These are phyloP conservation scores for Syzygium syzygioides DNA, from an alignment of 441 rosid genomes.

Conservation along the genomic window DNA sequence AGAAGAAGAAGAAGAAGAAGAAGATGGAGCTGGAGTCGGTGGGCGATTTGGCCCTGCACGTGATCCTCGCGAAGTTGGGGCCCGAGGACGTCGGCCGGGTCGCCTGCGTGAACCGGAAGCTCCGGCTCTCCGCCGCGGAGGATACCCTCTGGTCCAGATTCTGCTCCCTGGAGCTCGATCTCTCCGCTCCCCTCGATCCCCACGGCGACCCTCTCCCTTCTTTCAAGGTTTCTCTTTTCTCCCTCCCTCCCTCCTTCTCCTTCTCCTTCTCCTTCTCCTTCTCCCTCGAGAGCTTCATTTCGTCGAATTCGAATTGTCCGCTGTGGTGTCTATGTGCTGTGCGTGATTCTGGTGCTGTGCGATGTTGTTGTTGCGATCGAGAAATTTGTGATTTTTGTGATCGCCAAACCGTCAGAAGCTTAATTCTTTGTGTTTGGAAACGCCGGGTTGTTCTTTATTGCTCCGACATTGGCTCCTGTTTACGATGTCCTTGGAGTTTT, in stretches of 20 bases:
- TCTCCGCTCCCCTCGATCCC: constrained; percentile 59
- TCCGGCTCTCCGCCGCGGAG: constrained; percentile 43
- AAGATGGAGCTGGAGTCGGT: constrained; percentile 49
- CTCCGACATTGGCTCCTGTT: background rate
- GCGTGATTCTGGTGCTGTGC: no score
- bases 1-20: background rate
- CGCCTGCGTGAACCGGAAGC: constrained; percentile 50
- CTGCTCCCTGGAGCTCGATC: constrained; percentile 50
- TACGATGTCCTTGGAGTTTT: background rate
- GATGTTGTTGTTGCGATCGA: background rate
- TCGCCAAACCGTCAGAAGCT: background rate
- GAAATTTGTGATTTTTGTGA: background rate
- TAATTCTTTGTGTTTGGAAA: background rate
- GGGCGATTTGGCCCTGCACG: constrained; percentile 56
- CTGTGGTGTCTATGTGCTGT: background rate
- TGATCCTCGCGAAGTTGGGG: constrained; percentile 43
- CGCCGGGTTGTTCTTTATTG: background rate
- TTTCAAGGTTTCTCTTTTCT: constrained; percentile 45
- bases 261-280: no score
- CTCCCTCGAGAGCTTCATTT: background rate
- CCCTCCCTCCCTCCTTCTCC: background rate
- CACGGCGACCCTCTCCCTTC: constrained; percentile 52
- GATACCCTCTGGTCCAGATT: constrained; percentile 71
- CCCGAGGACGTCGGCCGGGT: constrained; percentile 40
- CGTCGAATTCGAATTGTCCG: background rate